Evolutionary conservation across 495 filamentous ascomycete genomes (phyloP), one percentile per base, ranked within the genome.

Genomic region (Recurvomyces mirabilis): DNA sequence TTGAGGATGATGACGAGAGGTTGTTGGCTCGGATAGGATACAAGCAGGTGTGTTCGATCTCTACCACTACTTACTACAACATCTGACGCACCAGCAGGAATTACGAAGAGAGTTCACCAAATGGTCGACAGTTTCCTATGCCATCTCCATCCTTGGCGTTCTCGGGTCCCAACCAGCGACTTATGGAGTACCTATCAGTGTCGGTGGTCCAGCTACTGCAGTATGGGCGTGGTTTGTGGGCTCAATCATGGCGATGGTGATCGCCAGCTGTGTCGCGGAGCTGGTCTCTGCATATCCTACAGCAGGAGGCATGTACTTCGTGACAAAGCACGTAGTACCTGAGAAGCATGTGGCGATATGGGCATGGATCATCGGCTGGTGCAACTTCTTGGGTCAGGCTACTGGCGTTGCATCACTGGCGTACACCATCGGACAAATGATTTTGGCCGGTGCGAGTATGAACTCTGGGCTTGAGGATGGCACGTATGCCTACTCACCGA

Each of bases 51-150:
- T 24, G 55, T 39, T 18, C 38, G 10, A 44, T 71, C 28, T 14
- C 21, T 19, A 2, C 10, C 20, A 2, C 9, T 15, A 11, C 2
- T 12, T 14, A 36, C 21, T 11, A 15, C 9, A 15, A 5, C 20
- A 4, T 25, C 9, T 20, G 17, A 23, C 22, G 23, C 14, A 3
- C 12, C 6, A 15, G 5, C 34, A 65, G 79, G 79, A 81, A 58
- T 47, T 84, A 5, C 63, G 65, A 42, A 69, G 79, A 30, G 75
- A 84, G 40, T 83, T 84, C 54, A 81, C 73, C 4, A 80, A 75
- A 69, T 83, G 76, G 77, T 83, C 79, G 4, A 84, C 79, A 1
- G 65, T 82, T 6, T 84, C 79, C 7, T 84, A 83, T 63, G 79
- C 79, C 31, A 80, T 84, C 58, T 82, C 78, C 20, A 79, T 84